Percentiles rank a stretch among this genome's conserved stretches.
These are phyloP conservation scores for Rostrohypoxylon terebratum DNA, from an alignment of 495 filamentous ascomycete species.

Conservation along the genomic window DNA sequence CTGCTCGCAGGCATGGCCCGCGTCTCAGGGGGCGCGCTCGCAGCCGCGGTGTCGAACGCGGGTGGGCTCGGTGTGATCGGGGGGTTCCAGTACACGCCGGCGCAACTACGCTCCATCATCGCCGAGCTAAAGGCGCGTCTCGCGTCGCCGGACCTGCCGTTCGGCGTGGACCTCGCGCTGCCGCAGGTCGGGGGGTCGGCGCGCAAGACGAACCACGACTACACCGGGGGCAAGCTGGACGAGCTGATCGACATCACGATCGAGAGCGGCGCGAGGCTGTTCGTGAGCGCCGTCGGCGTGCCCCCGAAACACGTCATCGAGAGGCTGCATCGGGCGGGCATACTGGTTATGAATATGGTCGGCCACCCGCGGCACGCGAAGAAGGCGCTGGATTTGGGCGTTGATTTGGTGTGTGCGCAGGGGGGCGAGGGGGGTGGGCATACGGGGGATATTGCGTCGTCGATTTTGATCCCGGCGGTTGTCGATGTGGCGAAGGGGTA, in stretches of 20 bases:
- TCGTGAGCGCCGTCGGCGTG: constrained; percentile 86
- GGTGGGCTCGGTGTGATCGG: constrained; percentile 88
- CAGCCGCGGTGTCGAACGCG: constrained; percentile 88
- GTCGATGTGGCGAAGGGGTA: constrained; percentile 77
- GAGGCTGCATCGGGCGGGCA: constrained; percentile 76
- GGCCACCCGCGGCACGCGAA: constrained; percentile 86
- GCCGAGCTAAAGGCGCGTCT: constrained; percentile 82
- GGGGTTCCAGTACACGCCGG: constrained; percentile 85
- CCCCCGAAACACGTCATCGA: constrained; percentile 77
- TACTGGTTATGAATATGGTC: constrained; percentile 96
- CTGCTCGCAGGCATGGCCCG: constrained; percentile 91
- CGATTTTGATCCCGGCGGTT: constrained; percentile 77
- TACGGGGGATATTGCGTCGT: constrained; percentile 80
- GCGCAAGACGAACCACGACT: constrained; percentile 90
- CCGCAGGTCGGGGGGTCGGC: constrained; percentile 84
- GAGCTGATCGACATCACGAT: constrained; percentile 85
- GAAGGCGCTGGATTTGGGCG: constrained; percentile 82
- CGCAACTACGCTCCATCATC: constrained; percentile 81
- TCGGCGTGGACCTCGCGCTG: constrained; percentile 88
- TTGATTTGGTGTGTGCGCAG: constrained; percentile 87
- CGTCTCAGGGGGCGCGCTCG: constrained; percentile 78
- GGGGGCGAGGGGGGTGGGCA: constrained; percentile 84
- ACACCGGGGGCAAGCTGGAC: constrained; percentile 85
- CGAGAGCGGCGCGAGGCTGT: constrained; percentile 78
- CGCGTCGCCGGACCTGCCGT: constrained; percentile 71